Base-by-base conservation (phyloP, 2,329 filamentous ascomycete species). In the Macrophomina pseudophaseolina region DNA sequence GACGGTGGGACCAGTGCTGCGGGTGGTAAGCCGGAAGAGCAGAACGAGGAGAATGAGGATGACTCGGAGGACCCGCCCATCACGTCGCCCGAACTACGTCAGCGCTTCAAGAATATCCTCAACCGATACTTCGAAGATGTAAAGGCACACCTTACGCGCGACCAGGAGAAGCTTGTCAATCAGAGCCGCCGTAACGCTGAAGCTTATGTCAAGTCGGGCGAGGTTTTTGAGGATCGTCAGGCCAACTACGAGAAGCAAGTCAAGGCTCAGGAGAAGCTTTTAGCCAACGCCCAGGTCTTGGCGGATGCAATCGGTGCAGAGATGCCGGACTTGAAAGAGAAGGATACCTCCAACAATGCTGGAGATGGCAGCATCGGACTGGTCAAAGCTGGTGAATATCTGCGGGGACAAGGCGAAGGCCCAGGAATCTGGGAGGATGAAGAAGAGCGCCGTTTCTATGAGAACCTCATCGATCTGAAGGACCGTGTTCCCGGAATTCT, bases 341-440 rank as follows among this genome's bases (percentile, higher is more conserved):
- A 92, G 51, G 92, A 95, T 58, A 87, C 91, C 66, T 81, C 87
- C 28, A 86, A 90, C 51, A 83, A 85, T 38, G 80, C 85, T 30
- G 85, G 88, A 0, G 91, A 91, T 73, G 89, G 92, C 64, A 90
- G 91, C 1, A 97, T 99, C 72, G 95, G 95, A 40, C 86, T 98
- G 46, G 91, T 98, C 72, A 98, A 97, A 80, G 91, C 94, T 11
- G 92, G 93, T 0, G 94, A 98, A 72, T 98, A 97, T 74, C 84
- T 98, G 46, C 91, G 93, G 44, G 94, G 93, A 12, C 92, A 96
- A 76, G 91, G 90, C 28, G 94, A 98, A 67, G 94, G 93, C 23
- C 87, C 94, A 30, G 95, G 95, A 0, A 98, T 99, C 69, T 99
- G 95, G 95, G 94, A 97, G 80, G 95, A 99, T 72, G 95, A 99